phyloP scores from a whole-genome alignment of 257 asterid species.

The Solanum chilense region DNA sequence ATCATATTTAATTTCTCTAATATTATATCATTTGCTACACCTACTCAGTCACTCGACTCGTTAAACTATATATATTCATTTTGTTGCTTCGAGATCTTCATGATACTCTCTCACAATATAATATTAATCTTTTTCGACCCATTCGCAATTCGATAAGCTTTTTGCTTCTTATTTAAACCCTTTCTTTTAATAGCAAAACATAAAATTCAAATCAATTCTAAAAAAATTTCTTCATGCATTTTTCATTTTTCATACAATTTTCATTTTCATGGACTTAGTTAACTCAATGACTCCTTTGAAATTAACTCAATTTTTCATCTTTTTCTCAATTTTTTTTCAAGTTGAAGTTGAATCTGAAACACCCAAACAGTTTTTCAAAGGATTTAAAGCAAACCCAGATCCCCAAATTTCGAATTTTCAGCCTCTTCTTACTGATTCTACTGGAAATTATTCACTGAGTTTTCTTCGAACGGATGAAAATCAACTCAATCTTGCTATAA shows the following conservation, averaged over 20 bases:
- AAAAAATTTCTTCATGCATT: neutral
- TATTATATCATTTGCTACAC: rapidly evolving
- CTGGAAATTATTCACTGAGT: constrained; percentile 67
- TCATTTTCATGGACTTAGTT: neutral
- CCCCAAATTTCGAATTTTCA: constrained; percentile 41
- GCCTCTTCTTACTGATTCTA: constrained; percentile 45
- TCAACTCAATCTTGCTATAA: constrained; percentile 38
- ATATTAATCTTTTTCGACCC: neutral
- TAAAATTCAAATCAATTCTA: neutral
- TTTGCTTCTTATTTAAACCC: neutral
- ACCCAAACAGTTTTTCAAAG: constrained; percentile 24
- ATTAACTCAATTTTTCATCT: neutral
- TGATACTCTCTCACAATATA: neutral
- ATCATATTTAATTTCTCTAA: too few species aligned
- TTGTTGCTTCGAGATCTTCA: neutral
- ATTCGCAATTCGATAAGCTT: neutral
- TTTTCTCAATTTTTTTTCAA: neutral
- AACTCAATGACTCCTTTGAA: neutral
- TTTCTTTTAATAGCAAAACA: neutral
- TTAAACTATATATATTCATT: neutral
- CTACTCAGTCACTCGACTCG: too few species aligned
- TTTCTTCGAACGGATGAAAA: constrained; percentile 46
- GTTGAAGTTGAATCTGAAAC: constrained; percentile 15
- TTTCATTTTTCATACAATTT: neutral
- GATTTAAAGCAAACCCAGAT: constrained; percentile 52